phyloP scores from a whole-genome alignment of 2,329 filamentous ascomycete genomes.

The Talaromyces rugulosus region DNA sequence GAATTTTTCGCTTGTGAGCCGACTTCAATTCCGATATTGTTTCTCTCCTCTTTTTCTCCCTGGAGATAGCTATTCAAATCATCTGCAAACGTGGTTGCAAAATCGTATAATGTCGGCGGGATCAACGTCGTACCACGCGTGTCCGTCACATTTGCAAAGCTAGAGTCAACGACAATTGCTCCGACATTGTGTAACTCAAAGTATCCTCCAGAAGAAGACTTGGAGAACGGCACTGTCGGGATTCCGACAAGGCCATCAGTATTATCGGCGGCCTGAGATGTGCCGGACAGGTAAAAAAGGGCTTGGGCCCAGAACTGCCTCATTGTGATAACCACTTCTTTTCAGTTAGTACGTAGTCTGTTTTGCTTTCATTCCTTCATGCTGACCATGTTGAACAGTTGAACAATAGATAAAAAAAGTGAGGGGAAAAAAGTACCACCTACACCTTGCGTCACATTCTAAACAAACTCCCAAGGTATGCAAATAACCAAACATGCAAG shows the following conservation, averaged over 20 bases:
- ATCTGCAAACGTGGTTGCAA: constrained; percentile 44
- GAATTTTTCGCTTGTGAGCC: background rate
- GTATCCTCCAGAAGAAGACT: constrained; percentile 1
- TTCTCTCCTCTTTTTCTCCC: constrained; percentile 5
- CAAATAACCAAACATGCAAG: background rate
- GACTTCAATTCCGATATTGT: background rate
- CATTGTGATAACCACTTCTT: background rate
- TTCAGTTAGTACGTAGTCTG: background rate
- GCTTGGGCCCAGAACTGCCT: background rate
- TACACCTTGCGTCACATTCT: background rate
- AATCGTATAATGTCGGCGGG: constrained; percentile 47
- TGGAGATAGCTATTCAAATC: constrained; percentile 29
- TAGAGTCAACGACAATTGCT: constrained; percentile 43
- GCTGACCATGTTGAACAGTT: background rate
- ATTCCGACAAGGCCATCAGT: constrained; percentile 6
- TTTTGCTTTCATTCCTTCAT: background rate
- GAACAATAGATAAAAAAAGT: background rate
- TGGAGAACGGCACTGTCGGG: constrained; percentile 20
- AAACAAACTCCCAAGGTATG: background rate
- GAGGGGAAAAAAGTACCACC: background rate
- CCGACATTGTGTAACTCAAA: constrained; percentile 16
- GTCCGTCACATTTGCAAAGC: constrained; percentile 41
- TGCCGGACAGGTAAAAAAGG: background rate
- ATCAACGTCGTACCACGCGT: constrained; percentile 48
- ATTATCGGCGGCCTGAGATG: background rate